phyloP scores from a whole-genome alignment of 2,329 filamentous ascomycete genomes.

The Ophiostoma sp. region DNA sequence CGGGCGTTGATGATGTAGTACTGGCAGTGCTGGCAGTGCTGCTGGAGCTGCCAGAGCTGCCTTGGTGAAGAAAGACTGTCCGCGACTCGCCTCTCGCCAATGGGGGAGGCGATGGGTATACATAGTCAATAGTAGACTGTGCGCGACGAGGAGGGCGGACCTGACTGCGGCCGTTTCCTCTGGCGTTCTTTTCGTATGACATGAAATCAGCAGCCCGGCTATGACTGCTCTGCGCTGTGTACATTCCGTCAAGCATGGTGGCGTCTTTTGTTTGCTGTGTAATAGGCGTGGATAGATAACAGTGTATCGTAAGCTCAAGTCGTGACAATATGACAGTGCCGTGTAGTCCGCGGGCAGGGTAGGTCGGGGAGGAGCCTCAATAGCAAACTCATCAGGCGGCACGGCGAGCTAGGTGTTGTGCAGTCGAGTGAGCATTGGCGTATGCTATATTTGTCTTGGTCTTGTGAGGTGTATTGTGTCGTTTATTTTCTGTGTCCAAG shows the following conservation, averaged over 20 bases:
- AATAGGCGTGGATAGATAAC: neutral
- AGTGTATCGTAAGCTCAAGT: neutral
- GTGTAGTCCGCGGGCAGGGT: neutral
- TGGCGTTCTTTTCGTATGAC: neutral
- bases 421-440: neutral
- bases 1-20: neutral
- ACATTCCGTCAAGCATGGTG: neutral
- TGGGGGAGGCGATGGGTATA: constrained; percentile 31
- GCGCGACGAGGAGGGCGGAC: constrained; percentile 42
- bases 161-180: constrained; percentile 32
- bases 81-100: constrained; percentile 23
- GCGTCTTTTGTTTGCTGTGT: neutral
- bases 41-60: neutral
- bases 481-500: no score
- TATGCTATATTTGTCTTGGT: neutral
- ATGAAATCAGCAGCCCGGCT: neutral
- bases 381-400: constrained; percentile 14
- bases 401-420: constrained; percentile 6
- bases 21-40: neutral
- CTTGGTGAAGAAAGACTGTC: constrained; percentile 23
- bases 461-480: neutral
- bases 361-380: neutral
- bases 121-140: constrained; percentile 45
- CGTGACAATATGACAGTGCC: neutral
- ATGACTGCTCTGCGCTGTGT: neutral